Base-by-base conservation (phyloP, 2,329 filamentous ascomycete species). In the Neonectria magnoliae region DNA sequence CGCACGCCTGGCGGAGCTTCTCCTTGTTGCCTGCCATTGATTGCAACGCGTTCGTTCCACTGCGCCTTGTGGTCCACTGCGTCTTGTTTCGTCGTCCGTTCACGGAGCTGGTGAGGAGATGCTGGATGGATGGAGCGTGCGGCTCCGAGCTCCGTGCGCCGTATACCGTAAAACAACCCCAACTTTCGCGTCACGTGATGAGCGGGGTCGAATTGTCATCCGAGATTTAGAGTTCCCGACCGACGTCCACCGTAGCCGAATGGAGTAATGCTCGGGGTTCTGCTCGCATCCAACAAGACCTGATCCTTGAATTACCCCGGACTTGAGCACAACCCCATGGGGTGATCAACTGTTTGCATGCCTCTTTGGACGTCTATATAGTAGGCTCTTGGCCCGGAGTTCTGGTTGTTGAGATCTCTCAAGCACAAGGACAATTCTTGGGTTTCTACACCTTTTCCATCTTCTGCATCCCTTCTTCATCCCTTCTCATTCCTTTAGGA, bases 1-100 rank as follows among this genome's bases (percentile, higher is more conserved):
- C 74, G 63, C 74, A 76, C 7, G 74, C 73, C 51, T 76, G 74
- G 38, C 64, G 65, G 36, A 48, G 65, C 50, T 66, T 65, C 44
- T 52, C 50, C 18, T 47, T 48, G 18, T 29, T 22, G 44, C 47
- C 58, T 10, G 68, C 31, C 68, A 71, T 64, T 27, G 33, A 71
- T 56, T 27, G 33, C 44, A 18, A 7, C 18, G 38, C 5, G 36
- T 53, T 52, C 4, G 22, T 25, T 25, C 22, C 22, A 25, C 22
- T 25, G 22, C 22, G 22, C 5, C 22, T 25, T 25, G 22, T 25
- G 22, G 22, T 25, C 25, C 25, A 25, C 25, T 25, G 25, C 25
- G 25, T 25, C 25, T 25, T 6, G 57, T 13, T 41, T 52, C 29
- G 57, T 60, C 41, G 51, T n/a, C 27, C 27, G n/a, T 51, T 27